Conservation (phyloP, 257 asterid genomes). For the Linderniella brevidens region DNA sequence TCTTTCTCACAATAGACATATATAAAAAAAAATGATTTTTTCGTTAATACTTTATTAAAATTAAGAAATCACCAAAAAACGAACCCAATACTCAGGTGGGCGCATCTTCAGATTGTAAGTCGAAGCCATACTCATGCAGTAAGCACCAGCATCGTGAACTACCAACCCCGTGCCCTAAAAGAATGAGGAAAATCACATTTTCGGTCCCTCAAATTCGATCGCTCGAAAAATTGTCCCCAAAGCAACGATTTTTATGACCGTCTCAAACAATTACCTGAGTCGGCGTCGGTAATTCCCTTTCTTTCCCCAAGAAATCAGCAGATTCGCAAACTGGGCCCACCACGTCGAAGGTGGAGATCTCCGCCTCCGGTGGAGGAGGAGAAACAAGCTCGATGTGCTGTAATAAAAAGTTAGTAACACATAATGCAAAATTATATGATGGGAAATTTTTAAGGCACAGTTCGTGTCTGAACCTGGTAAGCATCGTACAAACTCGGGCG, state of each 20-base stretch:
- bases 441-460: not conserved
- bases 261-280: conserved; percentile 25
- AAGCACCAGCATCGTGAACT: conserved; percentile 98
- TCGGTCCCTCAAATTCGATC: too few species aligned
- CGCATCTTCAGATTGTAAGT: conserved; percentile 99
- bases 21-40: conserved; percentile 3
- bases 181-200: too few species aligned
- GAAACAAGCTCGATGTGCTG: conserved; percentile 96
- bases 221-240: too few species aligned
- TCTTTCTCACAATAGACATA: too few species aligned
- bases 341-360: conserved; percentile 54
- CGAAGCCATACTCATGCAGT: conserved; percentile 99
- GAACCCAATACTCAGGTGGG: conserved; percentile 90
- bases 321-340: conserved; percentile 98
- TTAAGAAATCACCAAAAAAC: conserved; percentile 11
- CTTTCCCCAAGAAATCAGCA: conserved; percentile 93
- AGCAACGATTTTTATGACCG: too few species aligned
- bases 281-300: conserved; percentile 76
- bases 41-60: not conserved
- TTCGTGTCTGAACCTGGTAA: conserved; percentile 42
- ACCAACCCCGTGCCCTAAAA: conserved; percentile 86
- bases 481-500: conserved; percentile 91
- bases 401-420: conserved; percentile 12
- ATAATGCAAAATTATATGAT: conserved; percentile 1
- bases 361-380: conserved; percentile 44